A percentile compares a stretch with the other conserved stretches of the same genome.
These are phyloP conservation scores for Cercospora sesami DNA, from an alignment of 2,329 filamentous ascomycete genomes.

Conservation along the genomic window DNA sequence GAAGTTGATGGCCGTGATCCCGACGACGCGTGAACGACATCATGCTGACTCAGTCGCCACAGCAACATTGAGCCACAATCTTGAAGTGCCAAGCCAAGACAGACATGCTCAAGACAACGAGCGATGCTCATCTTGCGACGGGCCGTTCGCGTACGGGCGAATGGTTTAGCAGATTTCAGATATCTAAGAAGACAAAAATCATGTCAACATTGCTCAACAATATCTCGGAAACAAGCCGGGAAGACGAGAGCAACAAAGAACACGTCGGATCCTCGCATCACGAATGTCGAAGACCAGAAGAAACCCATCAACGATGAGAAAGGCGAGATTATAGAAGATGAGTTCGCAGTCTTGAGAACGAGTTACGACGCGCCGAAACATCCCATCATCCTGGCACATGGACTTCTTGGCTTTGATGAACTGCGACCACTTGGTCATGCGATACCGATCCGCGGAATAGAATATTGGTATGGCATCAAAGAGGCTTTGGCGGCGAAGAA, in stretches of 20 bases:
- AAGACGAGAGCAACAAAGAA: slow-evolving; percentile 8
- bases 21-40: background rate
- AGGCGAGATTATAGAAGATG: slow-evolving; percentile 47
- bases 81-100: background rate
- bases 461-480: slow-evolving; percentile 65
- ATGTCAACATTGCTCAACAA: background rate
- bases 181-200: background rate
- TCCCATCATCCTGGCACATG: slow-evolving; percentile 64
- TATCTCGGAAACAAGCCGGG: slow-evolving; percentile 2
- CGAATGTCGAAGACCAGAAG: slow-evolving; percentile 17
- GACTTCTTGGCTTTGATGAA: slow-evolving; percentile 66
- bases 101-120: slow-evolving; percentile 4
- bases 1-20: background rate
- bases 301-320: slow-evolving; percentile 15
- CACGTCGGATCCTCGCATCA: slow-evolving; percentile 30
- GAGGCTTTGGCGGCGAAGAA: slow-evolving; percentile 58
- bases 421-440: slow-evolving; percentile 53
- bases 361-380: slow-evolving; percentile 58
- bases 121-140: slow-evolving; percentile 10
- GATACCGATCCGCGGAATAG: slow-evolving; percentile 53
- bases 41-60: slow-evolving; percentile 3
- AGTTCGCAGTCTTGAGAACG: slow-evolving; percentile 60
- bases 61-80: background rate
- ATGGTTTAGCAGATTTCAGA: background rate
- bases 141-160: background rate